Conservation (phyloP, 2,329 filamentous ascomycete species). For the Phialophora verrucosa region DNA sequence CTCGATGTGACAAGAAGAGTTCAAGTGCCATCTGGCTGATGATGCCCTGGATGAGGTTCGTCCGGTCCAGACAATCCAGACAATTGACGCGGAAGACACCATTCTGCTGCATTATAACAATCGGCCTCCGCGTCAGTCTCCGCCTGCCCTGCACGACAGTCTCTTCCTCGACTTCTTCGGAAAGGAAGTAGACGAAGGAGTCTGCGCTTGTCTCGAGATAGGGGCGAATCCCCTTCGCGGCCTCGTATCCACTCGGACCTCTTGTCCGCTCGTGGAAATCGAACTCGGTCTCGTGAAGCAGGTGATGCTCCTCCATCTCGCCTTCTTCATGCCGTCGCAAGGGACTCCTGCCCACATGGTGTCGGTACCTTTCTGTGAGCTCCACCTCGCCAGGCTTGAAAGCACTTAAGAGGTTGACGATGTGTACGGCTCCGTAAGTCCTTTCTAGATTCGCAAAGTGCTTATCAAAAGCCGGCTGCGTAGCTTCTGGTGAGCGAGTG, state of each 20-base stretch:
- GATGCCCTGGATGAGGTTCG: conserved; percentile 93
- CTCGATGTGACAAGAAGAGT: conserved; percentile 76
- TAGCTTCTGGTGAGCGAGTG: conserved; percentile 85
- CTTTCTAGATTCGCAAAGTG: conserved; percentile 88
- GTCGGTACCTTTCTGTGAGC: conserved; percentile 77
- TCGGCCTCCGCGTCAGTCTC: conserved; percentile 49
- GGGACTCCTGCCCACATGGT: conserved; percentile 75
- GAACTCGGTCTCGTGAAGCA: conserved; percentile 83
- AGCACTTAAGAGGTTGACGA: conserved; percentile 92
- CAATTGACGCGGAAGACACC: conserved; percentile 97
- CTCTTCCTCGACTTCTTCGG: conserved; percentile 68
- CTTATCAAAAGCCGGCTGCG: conserved; percentile 92
- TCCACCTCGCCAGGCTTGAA: conserved; percentile 86
- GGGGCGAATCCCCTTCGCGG: conserved; percentile 79
- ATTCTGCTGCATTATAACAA: conserved; percentile 85
- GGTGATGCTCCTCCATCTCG: conserved; percentile 66
- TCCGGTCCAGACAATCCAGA: conserved; percentile 92
- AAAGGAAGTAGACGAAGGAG: conserved; percentile 89
- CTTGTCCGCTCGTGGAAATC: conserved; percentile 96
- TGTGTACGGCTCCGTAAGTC: conserved; percentile 86
- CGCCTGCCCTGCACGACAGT: conserved; percentile 52
- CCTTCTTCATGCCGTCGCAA: conserved; percentile 63
- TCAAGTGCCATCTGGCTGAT: conserved; percentile 93
- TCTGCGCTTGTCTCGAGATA: conserved; percentile 81
- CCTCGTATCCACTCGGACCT: conserved; percentile 84